Evolutionary conservation across 2,329 filamentous ascomycete species (phyloP).

Genomic region (Grosmannia huntii): DNA sequence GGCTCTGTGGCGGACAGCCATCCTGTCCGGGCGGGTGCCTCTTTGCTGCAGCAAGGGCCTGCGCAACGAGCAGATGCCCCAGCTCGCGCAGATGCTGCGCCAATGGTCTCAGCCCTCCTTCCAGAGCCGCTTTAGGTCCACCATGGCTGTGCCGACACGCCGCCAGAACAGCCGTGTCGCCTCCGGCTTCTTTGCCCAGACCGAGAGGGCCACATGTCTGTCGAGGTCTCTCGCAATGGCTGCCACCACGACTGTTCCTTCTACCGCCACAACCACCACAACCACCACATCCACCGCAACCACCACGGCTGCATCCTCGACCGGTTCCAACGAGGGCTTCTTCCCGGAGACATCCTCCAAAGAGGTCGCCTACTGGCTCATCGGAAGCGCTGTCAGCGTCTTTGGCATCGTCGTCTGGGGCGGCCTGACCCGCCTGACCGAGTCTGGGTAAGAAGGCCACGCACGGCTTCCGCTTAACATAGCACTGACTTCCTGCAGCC

Average conservation of each 20-base stretch:
- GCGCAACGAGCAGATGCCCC: constrained; percentile 14
- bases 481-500: constrained; percentile 31
- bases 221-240: not conserved
- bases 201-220: constrained; percentile 13
- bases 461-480: too few relatives aligned
- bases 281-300: constrained; percentile 4
- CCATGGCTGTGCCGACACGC: not conserved
- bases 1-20: constrained; percentile 16
- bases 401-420: constrained; percentile 97
- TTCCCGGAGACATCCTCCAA: constrained; percentile 56
- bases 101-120: not conserved
- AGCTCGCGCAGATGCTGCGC: not conserved
- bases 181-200: not conserved
- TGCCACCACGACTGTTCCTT: constrained; percentile 2
- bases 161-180: not conserved
- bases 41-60: constrained; percentile 38
- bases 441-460: constrained; percentile 80
- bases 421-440: constrained; percentile 82
- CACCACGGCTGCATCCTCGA: not conserved
- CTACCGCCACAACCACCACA: not conserved
- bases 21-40: constrained; percentile 18
- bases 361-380: constrained; percentile 78
- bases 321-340: constrained; percentile 10
- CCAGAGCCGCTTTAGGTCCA: not conserved
- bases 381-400: constrained; percentile 82